Percentiles rank a stretch among this genome's conserved stretches.
Conservation (phyloP, 805 yeast species). For the Wickerhamiella alocasiicola region DNA sequence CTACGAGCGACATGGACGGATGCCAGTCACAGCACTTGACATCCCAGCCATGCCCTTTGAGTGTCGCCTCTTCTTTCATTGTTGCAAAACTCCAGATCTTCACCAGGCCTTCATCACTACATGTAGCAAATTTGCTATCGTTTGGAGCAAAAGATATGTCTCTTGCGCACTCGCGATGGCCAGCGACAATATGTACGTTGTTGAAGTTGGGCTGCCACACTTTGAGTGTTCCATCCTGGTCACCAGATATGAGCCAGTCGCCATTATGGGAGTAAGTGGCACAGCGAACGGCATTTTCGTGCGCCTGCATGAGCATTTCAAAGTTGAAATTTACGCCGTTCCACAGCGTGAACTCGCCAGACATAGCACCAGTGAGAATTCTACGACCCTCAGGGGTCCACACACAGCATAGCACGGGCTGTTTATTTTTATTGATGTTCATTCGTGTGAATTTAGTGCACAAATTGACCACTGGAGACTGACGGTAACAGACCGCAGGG, state of each 20-base stretch:
- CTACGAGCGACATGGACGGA: constrained; percentile 71
- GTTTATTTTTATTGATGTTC: constrained; percentile 81
- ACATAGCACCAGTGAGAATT: constrained; percentile 74
- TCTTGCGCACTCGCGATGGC: constrained; percentile 70
- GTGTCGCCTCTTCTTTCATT: constrained; percentile 70
- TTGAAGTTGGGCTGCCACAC: constrained; percentile 98
- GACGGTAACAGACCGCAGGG: constrained; percentile 50
- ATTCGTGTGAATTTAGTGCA: constrained; percentile 80
- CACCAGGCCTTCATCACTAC: constrained; percentile 81
- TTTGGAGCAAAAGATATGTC: constrained; percentile 84
- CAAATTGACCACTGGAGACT: constrained; percentile 45
- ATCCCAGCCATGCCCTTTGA: constrained; percentile 97
- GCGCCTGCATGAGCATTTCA: constrained; percentile 98
- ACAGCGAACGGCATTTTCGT: constrained; percentile 76
- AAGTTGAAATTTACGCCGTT: constrained; percentile 90
- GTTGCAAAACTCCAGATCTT: constrained; percentile 87
- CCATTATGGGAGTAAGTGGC: constrained; percentile 76
- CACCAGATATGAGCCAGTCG: constrained; percentile 91
- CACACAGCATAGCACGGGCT: constrained; percentile 75
- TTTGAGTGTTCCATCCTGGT: constrained; percentile 80
- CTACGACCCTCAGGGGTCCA: constrained; percentile 98
- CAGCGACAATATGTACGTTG: constrained; percentile 67
- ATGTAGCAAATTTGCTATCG: constrained; percentile 84
- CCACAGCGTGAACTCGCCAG: constrained; percentile 96
- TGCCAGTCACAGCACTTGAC: constrained; percentile 98